These are phyloP conservation scores for Saxophila tyrrhenica DNA, from an alignment of 495 filamentous ascomycete genomes.

Conservation along the genomic window DNA sequence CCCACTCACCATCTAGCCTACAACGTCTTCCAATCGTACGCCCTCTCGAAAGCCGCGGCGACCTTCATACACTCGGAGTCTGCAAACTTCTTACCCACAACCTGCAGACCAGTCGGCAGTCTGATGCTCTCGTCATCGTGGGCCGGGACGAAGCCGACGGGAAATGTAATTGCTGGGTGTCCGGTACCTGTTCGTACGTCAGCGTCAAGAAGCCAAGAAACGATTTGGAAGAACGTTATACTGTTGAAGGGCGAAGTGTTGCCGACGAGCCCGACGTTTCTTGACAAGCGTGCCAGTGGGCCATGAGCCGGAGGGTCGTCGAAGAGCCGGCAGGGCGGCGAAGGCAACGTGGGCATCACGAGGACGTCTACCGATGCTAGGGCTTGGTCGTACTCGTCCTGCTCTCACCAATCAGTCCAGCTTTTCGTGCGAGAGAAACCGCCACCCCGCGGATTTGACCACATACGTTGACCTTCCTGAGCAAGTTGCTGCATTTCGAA, in stretches of 20 bases:
- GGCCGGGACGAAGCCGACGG: conserved; percentile 39
- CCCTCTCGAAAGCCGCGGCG: conserved; percentile 41
- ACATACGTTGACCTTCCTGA: conserved; percentile 28
- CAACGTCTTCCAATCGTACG: conserved; percentile 37
- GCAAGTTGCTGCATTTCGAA: conserved; percentile 34
- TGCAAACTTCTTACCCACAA: conserved; percentile 42
- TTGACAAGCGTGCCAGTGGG: conserved; percentile 18
- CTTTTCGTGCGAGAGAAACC: background rate
- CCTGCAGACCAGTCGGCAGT: conserved; percentile 47
- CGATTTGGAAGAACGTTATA: background rate
- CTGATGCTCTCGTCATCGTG: conserved; percentile 23
- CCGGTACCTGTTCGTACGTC: conserved; percentile 28
- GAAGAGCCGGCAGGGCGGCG: conserved; percentile 9
- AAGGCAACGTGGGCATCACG: conserved; percentile 31
- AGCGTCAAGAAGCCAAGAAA: no score
- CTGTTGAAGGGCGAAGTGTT: conserved; percentile 49
- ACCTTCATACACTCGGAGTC: conserved; percentile 39
- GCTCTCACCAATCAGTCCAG: background rate
- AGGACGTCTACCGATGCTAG: conserved; percentile 36
- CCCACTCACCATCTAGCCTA: background rate
- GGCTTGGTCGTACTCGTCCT: conserved; percentile 35
- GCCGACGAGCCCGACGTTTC: conserved; percentile 33
- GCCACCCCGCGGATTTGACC: background rate
- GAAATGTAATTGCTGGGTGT: conserved; percentile 47
- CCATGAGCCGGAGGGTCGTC: conserved; percentile 4